Evolutionary conservation across 2,329 filamentous ascomycete species (phyloP).

Genomic region (Cladophialophora chaetospira): DNA sequence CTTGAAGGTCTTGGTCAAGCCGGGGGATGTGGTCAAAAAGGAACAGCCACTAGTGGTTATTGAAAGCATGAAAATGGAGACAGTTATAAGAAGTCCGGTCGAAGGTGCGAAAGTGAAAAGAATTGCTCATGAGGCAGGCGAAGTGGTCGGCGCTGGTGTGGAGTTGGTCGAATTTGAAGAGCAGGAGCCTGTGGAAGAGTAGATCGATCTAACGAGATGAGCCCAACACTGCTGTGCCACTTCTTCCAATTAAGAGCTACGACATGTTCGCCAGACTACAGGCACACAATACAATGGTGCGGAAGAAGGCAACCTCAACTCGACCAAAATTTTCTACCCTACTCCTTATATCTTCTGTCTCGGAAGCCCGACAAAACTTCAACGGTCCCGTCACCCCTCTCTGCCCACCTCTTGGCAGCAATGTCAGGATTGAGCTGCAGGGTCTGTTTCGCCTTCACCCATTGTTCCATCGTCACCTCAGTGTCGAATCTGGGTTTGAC

Average conservation of each 20-base stretch:
- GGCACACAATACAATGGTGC: too few relatives aligned
- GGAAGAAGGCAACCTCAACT: neutral
- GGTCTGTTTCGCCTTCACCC: conserved; percentile 46
- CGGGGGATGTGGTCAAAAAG: conserved; percentile 80
- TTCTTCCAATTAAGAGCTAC: too few relatives aligned
- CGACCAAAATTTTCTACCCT: too few relatives aligned
- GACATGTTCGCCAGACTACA: neutral
- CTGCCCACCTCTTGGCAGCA: conserved; percentile 40
- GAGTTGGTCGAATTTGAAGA: conserved; percentile 73
- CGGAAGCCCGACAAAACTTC: conserved; percentile 42
- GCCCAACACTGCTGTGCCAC: neutral
- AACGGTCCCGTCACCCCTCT: conserved; percentile 41
- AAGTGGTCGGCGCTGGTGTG: conserved; percentile 77
- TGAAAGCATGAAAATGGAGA: conserved; percentile 91
- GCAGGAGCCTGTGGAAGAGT: conserved; percentile 2
- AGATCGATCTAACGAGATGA: neutral
- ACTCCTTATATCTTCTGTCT: conserved; percentile 36
- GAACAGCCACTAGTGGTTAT: conserved; percentile 88
- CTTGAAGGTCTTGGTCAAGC: conserved; percentile 80
- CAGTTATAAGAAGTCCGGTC: conserved; percentile 75
- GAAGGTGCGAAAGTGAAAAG: conserved; percentile 67
- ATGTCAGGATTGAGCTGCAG: conserved; percentile 43
- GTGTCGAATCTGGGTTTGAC: conserved; percentile 42
- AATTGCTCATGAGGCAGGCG: conserved; percentile 74
- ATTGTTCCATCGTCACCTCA: conserved; percentile 49